Conservation (phyloP, 2,329 filamentous ascomycete genomes). For the Aureobasidium zeae region DNA sequence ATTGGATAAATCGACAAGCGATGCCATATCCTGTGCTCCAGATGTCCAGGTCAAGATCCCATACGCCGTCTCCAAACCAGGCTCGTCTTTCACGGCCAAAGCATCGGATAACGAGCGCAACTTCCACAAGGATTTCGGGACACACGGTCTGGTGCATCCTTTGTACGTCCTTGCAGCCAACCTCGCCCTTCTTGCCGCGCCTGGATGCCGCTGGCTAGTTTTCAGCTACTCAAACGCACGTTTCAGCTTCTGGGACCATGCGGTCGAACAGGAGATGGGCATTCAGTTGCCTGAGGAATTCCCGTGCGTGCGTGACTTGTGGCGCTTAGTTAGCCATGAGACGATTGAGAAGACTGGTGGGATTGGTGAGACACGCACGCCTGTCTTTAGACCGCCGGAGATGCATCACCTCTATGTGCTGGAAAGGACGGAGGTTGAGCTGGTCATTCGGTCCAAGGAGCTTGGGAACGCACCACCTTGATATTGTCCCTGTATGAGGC, state of each 20-base stretch:
- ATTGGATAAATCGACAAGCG: slow-evolving; percentile 3
- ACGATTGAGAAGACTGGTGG: background rate
- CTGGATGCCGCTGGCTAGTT: background rate
- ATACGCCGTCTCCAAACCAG: no score
- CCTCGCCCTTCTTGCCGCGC: background rate
- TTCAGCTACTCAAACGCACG: slow-evolving; percentile 2
- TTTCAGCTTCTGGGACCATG: background rate
- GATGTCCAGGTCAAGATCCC: background rate
- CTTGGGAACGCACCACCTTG: no score
- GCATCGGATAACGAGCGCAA: background rate
- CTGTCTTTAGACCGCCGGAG: background rate
- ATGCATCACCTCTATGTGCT: slow-evolving; percentile 2
- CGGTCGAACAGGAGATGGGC: background rate
- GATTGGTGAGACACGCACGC: background rate
- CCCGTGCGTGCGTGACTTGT: background rate
- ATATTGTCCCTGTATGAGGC: no score
- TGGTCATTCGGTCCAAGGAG: no score
- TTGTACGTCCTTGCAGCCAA: background rate
- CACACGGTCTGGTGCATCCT: background rate
- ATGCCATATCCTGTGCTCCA: slow-evolving; percentile 1
- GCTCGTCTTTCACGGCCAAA: background rate
- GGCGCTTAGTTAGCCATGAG: background rate
- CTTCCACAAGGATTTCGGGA: no score
- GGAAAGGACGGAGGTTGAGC: background rate
- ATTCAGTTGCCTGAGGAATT: background rate